Base-by-base conservation (phyloP, 2,329 filamentous ascomycete genomes). In the Chaetomium globosum region DNA sequence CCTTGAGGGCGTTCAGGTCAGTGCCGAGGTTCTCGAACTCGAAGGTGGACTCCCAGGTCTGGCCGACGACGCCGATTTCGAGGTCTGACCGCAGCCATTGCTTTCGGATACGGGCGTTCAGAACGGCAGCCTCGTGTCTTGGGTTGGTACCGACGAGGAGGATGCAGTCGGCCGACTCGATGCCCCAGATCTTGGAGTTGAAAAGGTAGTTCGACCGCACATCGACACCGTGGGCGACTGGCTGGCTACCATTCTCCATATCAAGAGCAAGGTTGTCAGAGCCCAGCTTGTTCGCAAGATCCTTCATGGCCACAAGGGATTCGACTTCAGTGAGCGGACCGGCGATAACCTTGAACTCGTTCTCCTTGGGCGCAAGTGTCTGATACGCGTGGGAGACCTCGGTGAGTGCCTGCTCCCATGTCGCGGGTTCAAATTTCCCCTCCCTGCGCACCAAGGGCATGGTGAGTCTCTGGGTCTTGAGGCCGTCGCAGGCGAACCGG, bases 61-160 rank as follows among this genome's bases (percentile, higher is more conserved):
- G 91, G 69, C 95, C 95, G 71, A 99, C 89, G 65, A 97, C 87
- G 70, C 90, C 95, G 73, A 99, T 87, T 77, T 98, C 90, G 28
- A 99, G 87, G 72, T 98, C 93, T 43, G 95, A 97, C 72, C 93
- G 89, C 72, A 99, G 83, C 91, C 94, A 99, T 79, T 97, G 93
- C 84, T 99, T 99, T 74, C 95, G 87, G 75, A 99, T 99, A 71
- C 95, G 91, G 69, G 94, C 93, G 75, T 99, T 99, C 53, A 99
- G 85, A 56, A 95, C 92, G 64, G 95, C 92, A 67, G 95, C 95
- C 81, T 99, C 95, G 75, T 96, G 92, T 71, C 95, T 88, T 49
- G 95, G 91, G 82, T 99, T 99, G 77, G 92, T 97, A 71, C 94
- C 95, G 69, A 99, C 87, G 65, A 99, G 88, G 61, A 99, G 88